Evolutionary conservation across 78 protist genomes (phyloP), one percentile per base, ranked within the genome.

Genomic region (Paratrimastix pyriformis): DNA sequence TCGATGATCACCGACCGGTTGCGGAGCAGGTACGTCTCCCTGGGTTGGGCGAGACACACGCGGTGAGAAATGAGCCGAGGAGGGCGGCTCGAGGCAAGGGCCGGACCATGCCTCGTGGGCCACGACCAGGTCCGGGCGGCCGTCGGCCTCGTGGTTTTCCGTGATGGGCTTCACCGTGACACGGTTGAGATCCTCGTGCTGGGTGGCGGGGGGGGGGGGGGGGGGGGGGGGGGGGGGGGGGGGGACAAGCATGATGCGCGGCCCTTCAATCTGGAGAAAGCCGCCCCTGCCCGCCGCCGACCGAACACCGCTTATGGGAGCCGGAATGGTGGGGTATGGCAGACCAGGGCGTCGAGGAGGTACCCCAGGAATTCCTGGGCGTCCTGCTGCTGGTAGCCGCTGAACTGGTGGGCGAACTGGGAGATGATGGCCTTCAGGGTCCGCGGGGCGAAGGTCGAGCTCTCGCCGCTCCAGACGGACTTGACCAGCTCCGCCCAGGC

Each of bases 171-270:
- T 52, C 35, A 26, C 57, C 21, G 57, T 52, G 57, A 52, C 57
- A 52, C 57, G 57, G 57, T 52, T 52, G 21, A 52, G 57, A 52
- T 52, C 57, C 21, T 52, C 57, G 57, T 52, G 57, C 57, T 52
- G 21, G 21, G 57, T 52, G 18, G 35, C 18, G 18, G 18, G 21
- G 57, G 57, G 57, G n/a, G n/a, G n/a, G n/a, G n/a, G n/a, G n/a
- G n/a, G n/a, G n/a, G n/a, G n/a, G n/a, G n/a, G n/a, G n/a, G n/a
- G n/a, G n/a, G n/a, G n/a, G n/a, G n/a, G n/a, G n/a, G n/a, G n/a
- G n/a, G n/a, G n/a, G n/a, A n/a, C n/a, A n/a, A n/a, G n/a, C n/a
- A n/a, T n/a, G n/a, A n/a, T n/a, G n/a, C n/a, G n/a, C n/a, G n/a
- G n/a, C n/a, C n/a, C n/a, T n/a, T n/a, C n/a, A n/a, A n/a, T n/a